phyloP scores from a whole-genome alignment of 257 asterid genomes.

The Orobanche coerulescens region DNA sequence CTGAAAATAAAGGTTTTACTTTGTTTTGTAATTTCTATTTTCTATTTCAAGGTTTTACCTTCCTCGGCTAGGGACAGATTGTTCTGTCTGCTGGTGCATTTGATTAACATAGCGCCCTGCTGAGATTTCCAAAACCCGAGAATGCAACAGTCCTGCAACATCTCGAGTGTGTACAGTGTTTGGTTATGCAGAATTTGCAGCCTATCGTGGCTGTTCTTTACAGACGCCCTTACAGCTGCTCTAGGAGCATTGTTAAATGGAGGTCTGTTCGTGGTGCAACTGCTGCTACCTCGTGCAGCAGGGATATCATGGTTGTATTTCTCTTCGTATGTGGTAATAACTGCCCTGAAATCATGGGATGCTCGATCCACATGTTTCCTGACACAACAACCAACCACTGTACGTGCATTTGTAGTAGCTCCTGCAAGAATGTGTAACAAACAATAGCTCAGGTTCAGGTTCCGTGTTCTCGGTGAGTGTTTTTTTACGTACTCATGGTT shows the following conservation, averaged over 20 bases:
- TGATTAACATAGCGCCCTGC: slow-evolving; percentile 2
- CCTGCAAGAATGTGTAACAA: slow-evolving; percentile 32
- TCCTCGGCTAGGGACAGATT: slow-evolving; percentile 37
- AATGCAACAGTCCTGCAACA: slow-evolving; percentile 51
- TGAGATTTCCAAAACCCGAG: slow-evolving; percentile 44
- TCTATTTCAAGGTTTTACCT: slow-evolving; percentile 58
- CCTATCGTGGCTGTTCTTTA: slow-evolving; percentile 24
- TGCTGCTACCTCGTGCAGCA: slow-evolving; percentile 76
- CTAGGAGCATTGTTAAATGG: slow-evolving; percentile 6
- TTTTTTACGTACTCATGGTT: too few species aligned
- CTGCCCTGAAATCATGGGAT: slow-evolving; percentile 72
- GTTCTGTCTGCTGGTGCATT: neutral
- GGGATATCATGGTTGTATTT: slow-evolving; percentile 94
- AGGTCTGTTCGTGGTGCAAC: slow-evolving; percentile 39
- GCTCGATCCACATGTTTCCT: slow-evolving; percentile 94
- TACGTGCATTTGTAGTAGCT: slow-evolving; percentile 94
- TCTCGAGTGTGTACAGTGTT: slow-evolving; percentile 69
- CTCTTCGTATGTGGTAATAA: slow-evolving; percentile 86
- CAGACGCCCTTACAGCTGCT: slow-evolving; percentile 43
- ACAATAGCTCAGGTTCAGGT: neutral
- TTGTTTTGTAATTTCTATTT: too few species aligned
- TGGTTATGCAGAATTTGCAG: slow-evolving; percentile 39
- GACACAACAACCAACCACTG: slow-evolving; percentile 75
- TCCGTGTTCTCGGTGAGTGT: neutral
- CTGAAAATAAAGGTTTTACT: too few species aligned